Evolutionary conservation across 2,329 filamentous ascomycete species (phyloP), one percentile per base, ranked within the genome.

Genomic region (Ophiostoma montium): DNA sequence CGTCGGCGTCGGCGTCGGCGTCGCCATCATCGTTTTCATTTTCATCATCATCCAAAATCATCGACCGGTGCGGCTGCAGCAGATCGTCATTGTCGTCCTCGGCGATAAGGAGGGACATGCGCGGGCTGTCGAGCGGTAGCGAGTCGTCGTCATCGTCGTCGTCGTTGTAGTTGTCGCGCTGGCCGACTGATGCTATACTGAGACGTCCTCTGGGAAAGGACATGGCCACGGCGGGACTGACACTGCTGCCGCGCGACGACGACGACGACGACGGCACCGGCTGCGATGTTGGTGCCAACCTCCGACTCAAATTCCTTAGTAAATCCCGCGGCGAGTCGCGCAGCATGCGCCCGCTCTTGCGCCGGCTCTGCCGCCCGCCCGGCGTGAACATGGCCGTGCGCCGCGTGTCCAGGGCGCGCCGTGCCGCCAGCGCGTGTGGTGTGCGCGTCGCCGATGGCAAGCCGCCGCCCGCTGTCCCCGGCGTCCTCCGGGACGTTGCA

Each of bases 371-470:
- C 8, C 53, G 53, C 8, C 55, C 53, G 16, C 75, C 76, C 0
- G 78, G 78, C 0, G 78, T 82, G 53, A 79, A 70, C 44, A 78
- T 66, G 43, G 75, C 75, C 3, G 73, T 71, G 38, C 78, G 72
- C 5, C 78, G 74, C 54, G 73, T 70, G 55, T 80, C 71, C 47
- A 81, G 67, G 31, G 76, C 71, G 42, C 74, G 69, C 44, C 71
- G 71, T 39, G 78, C 78, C 11, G 77, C 78, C 56, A 72, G 73
- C 43, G 73, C 76, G 59, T 82, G 78, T 0, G 78, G 78, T 16
- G 78, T 82, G 8, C 61, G 59, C 3, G 70, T 62, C 2, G 64
- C 71, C 2, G 73, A 75, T 32, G 66, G 68, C 10, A 70, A 69
- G 36, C 68, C 36, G 36, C 36, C 36, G 10, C 36, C 65, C 59